phyloP scores from a whole-genome alignment of 2,329 filamentous ascomycete species.

The Talaromyces sp. region DNA sequence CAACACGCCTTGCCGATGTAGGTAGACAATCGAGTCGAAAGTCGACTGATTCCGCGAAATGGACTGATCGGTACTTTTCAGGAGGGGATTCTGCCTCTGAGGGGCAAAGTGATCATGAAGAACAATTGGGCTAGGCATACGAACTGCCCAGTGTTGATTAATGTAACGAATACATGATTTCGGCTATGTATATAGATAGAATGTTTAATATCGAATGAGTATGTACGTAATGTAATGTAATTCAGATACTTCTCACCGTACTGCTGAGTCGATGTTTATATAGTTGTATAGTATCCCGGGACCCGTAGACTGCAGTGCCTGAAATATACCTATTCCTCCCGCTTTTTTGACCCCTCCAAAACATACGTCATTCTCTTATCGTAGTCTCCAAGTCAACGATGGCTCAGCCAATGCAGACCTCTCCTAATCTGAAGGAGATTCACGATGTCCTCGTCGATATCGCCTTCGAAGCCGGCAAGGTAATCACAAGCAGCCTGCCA shows the following conservation, averaged over 20 bases:
- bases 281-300: too few species aligned
- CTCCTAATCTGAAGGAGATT: conserved; percentile 37
- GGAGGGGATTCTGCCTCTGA: conserved; percentile 45
- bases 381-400: not conserved
- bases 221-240: not conserved
- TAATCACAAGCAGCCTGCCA: conserved; percentile 43
- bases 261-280: too few species aligned
- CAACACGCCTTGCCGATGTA: conserved; percentile 14
- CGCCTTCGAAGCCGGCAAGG: conserved; percentile 40
- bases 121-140: not conserved
- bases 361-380: not conserved
- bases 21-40: conserved; percentile 1
- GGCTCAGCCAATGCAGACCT: not conserved
- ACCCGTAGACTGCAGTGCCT: not conserved
- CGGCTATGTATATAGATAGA: not conserved
- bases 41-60: conserved; percentile 54
- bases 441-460: conserved; percentile 41
- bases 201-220: not conserved
- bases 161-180: not conserved
- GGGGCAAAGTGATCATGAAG: conserved; percentile 25
- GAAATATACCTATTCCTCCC: not conserved
- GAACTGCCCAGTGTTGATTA: not conserved
- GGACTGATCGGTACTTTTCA: conserved; percentile 64
- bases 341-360: not conserved
- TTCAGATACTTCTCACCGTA: not conserved